A percentile compares a stretch with the other conserved stretches of the same genome.
Conservation (phyloP, 2,329 filamentous ascomycete genomes). For the Rhinocladiella mackenziei region DNA sequence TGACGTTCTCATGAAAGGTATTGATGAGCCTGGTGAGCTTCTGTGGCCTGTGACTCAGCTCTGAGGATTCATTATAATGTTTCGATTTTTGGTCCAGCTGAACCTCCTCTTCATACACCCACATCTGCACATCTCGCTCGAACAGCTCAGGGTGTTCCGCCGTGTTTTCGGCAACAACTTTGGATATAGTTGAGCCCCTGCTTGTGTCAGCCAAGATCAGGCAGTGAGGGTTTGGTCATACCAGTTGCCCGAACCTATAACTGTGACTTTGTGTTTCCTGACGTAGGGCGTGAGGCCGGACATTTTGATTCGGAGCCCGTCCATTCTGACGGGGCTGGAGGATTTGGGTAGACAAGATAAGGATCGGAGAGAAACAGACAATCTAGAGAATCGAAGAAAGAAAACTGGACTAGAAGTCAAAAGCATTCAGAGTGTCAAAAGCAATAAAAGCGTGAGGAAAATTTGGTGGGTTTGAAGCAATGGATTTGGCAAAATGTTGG, state of each 20-base stretch:
- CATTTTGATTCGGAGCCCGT: conserved; percentile 37
- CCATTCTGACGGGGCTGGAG: conserved; percentile 16
- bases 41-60: conserved; percentile 62
- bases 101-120: conserved; percentile 94
- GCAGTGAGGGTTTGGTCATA: conserved; percentile 41
- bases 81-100: conserved; percentile 66
- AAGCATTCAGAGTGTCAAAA: conserved; percentile 17
- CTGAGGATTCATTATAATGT: conserved; percentile 62
- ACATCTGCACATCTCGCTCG: conserved; percentile 91
- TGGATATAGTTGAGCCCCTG: conserved; percentile 95
- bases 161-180: conserved; percentile 93
- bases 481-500: conserved; percentile 24
- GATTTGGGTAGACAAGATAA: conserved; percentile 2
- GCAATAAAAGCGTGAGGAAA: conserved; percentile 7
- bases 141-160: conserved; percentile 73
- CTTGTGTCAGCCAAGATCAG: background rate
- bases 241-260: conserved; percentile 97
- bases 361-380: conserved; percentile 6
- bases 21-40: conserved; percentile 94
- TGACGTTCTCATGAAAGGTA: conserved; percentile 88
- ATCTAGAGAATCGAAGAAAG: conserved; percentile 18
- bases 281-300: conserved; percentile 49
- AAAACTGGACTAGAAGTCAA: conserved; percentile 9
- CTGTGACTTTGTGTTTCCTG: conserved; percentile 85
- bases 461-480: conserved; percentile 16